Evolutionary conservation across 2,329 filamentous ascomycete species (phyloP).

Genomic region (Colletotrichum cereale): DNA sequence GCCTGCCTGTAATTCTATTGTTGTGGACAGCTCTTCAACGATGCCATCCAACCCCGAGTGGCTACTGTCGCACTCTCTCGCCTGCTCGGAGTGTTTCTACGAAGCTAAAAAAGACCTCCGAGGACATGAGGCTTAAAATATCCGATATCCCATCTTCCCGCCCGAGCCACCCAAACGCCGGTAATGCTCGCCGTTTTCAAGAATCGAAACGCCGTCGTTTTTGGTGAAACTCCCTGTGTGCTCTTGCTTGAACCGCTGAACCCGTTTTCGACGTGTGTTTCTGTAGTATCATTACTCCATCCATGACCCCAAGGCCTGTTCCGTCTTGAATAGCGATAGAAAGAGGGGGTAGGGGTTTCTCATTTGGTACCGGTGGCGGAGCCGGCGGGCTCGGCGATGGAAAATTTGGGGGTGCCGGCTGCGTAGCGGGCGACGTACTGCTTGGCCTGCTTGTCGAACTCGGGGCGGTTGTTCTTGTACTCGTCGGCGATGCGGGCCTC

Average conservation of each 20-base stretch:
- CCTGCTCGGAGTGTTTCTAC: neutral
- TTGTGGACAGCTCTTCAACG: neutral
- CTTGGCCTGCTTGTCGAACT: conserved; percentile 81
- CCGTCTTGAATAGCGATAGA: neutral
- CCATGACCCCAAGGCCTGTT: neutral
- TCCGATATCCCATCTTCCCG: neutral
- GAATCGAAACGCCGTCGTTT: conserved; percentile 7
- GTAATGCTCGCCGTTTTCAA: conserved; percentile 2
- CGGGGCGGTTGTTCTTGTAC: conserved; percentile 75
- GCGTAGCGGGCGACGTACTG: conserved; percentile 83
- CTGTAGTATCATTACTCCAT: neutral
- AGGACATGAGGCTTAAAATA: neutral
- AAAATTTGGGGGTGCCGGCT: conserved; percentile 55
- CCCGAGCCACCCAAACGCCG: conserved; percentile 2
- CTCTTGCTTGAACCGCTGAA: neutral
- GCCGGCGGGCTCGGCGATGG: conserved; percentile 42
- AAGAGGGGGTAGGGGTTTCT: neutral
- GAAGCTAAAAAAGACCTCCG: neutral
- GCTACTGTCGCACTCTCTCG: neutral
- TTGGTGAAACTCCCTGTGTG: neutral
- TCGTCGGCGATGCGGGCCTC: conserved; percentile 89
- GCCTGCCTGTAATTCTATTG: neutral
- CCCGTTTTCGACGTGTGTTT: neutral
- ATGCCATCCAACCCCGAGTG: neutral
- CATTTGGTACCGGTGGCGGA: conserved; percentile 5